Percentiles rank a stretch among this genome's conserved stretches.
These are phyloP conservation scores for Gracilaria gracilis DNA, from an alignment of 23 red algal genomes.

Conservation along the genomic window DNA sequence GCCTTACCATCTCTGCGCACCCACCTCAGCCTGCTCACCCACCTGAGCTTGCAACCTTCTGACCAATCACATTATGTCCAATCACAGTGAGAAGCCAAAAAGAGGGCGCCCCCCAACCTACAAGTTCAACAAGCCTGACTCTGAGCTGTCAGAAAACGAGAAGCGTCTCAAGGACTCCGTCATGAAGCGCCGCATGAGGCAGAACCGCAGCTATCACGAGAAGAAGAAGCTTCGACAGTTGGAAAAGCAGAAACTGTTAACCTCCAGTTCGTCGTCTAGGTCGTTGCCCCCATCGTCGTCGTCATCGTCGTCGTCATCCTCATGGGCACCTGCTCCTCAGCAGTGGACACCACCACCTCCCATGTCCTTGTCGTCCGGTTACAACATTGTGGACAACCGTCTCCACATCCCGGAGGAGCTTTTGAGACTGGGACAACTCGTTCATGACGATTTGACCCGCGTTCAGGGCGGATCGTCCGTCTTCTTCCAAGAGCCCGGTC, in stretches of 20 bases:
- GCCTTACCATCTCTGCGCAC: background rate
- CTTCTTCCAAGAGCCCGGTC: background rate
- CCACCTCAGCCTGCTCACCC: no score
- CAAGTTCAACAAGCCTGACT: conserved; percentile 84
- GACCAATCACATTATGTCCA: background rate
- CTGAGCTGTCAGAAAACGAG: conserved; percentile 88
- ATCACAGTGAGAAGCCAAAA: conserved; percentile 12
- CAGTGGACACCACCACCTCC: background rate
- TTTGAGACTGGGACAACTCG: conserved; percentile 12
- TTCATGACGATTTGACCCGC: conserved; percentile 1
- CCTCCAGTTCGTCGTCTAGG: background rate
- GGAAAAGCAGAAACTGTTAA: background rate
- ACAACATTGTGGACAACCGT: background rate
- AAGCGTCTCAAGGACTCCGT: conserved; percentile 82
- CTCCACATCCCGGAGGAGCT: conserved; percentile 21
- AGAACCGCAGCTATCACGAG: conserved; percentile 91
- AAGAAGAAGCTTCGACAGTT: conserved; percentile 66
- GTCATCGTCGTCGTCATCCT: background rate
- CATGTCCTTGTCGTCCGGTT: background rate
- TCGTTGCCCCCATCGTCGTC: background rate
- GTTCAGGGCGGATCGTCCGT: background rate
- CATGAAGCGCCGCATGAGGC: conserved; percentile 80
- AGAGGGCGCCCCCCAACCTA: conserved; percentile 84
- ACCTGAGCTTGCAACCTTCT: no score
- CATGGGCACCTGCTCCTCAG: background rate